Percentiles rank a stretch among this genome's conserved stretches.
phyloP scores from a whole-genome alignment of 1,139 yeast genomes.

The Geotrichum macrosporum region DNA sequence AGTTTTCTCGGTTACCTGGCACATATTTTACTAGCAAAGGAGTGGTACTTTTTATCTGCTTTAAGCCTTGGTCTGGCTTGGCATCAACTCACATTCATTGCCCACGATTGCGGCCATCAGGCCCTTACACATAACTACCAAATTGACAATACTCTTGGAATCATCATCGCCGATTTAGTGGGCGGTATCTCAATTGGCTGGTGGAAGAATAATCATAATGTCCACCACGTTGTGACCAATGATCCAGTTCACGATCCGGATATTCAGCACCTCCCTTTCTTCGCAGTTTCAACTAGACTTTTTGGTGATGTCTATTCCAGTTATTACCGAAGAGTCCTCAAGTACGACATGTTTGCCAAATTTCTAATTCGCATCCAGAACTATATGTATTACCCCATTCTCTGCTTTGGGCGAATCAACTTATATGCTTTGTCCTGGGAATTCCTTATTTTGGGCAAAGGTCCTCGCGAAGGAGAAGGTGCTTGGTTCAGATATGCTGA shows the following conservation, averaged over 20 bases:
- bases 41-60: constrained; percentile 55
- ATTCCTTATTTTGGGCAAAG: constrained; percentile 63
- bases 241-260: constrained; percentile 94
- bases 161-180: constrained; percentile 65
- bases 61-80: constrained; percentile 68
- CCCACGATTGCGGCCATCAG: constrained; percentile 86
- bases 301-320: constrained; percentile 71
- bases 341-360: constrained; percentile 65
- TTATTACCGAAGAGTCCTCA: constrained; percentile 62
- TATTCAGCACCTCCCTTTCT: constrained; percentile 87
- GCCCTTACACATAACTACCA: constrained; percentile 78
- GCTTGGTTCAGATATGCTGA: constrained; percentile 85
- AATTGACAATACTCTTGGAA: constrained; percentile 71
- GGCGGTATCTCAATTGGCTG: constrained; percentile 91
- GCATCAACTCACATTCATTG: constrained; percentile 87
- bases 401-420: constrained; percentile 81
- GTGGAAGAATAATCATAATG: constrained; percentile 94
- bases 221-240: constrained; percentile 81
- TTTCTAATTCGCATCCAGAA: constrained; percentile 59
- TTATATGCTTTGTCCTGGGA: constrained; percentile 77
- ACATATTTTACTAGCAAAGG: constrained; percentile 43
- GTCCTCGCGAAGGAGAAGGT: constrained; percentile 76
- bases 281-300: constrained; percentile 73
- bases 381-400: constrained; percentile 69
- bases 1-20: constrained; percentile 49